Evolutionary conservation across 805 yeast species (phyloP).

Genomic region (Yamadazyma scolyti): DNA sequence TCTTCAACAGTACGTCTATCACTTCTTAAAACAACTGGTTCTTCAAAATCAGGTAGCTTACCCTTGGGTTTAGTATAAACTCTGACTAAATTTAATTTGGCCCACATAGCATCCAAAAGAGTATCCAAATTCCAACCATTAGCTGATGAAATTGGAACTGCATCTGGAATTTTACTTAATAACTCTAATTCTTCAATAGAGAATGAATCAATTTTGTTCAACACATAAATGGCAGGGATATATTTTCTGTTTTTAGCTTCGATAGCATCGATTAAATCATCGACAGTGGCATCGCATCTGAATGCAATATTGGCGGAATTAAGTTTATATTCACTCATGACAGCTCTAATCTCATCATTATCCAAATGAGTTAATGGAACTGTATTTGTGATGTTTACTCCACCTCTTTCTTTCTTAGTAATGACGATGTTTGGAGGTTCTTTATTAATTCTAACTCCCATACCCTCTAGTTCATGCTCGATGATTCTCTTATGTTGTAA

Average conservation of each 20-base stretch:
- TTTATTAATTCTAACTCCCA: slow-evolving; percentile 91
- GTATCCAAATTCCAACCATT: slow-evolving; percentile 97
- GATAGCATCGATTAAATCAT: slow-evolving; percentile 89
- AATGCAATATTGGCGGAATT: slow-evolving; percentile 95
- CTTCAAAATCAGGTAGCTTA: slow-evolving; percentile 84
- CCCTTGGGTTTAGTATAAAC: slow-evolving; percentile 98
- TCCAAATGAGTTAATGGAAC: slow-evolving; percentile 90
- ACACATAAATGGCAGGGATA: slow-evolving; percentile 91
- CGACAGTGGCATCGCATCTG: slow-evolving; percentile 97
- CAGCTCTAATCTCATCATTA: slow-evolving; percentile 91
- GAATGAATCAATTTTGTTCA: slow-evolving; percentile 94
- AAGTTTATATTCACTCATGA: slow-evolving; percentile 91
- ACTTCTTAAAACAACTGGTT: slow-evolving; percentile 87
- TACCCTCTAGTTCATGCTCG: slow-evolving; percentile 94
- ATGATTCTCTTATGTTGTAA: slow-evolving; percentile 90
- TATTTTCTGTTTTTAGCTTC: slow-evolving; percentile 89
- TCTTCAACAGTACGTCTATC: slow-evolving; percentile 87
- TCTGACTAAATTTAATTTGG: slow-evolving; percentile 80
- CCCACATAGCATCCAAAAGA: slow-evolving; percentile 94
- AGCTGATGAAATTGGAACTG: slow-evolving; percentile 95
- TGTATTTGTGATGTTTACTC: slow-evolving; percentile 88
- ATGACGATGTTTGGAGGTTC: slow-evolving; percentile 89
- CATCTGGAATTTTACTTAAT: slow-evolving; percentile 89
- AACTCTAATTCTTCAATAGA: slow-evolving; percentile 91
- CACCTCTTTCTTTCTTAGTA: slow-evolving; percentile 94